phyloP scores from a whole-genome alignment of 2,329 filamentous ascomycete species.

The Colletotrichum costaricense region DNA sequence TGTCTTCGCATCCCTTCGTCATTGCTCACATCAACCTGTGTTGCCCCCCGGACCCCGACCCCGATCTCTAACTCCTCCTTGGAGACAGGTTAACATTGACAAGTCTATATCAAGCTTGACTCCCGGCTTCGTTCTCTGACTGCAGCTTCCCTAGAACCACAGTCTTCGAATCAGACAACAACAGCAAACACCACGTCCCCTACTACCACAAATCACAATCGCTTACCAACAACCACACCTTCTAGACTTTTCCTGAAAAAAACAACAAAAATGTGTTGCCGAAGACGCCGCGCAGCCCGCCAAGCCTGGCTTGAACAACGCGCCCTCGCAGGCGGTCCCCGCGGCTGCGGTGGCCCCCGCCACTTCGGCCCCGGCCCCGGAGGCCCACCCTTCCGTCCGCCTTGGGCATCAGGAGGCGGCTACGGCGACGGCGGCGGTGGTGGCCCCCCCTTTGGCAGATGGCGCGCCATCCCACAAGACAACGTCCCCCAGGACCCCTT shows the following conservation, averaged over 20 bases:
- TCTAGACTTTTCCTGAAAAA: no score
- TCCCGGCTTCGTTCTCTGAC: not conserved
- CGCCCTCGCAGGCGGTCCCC: not conserved
- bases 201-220: no score
- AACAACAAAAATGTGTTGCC: constrained; percentile 5
- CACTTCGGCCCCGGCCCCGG: not conserved
- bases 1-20: constrained; percentile 4
- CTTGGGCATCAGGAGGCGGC: not conserved
- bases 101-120: not conserved
- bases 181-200: no score
- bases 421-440: not conserved
- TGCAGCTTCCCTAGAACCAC: no score
- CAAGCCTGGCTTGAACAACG: constrained; percentile 31
- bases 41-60: not conserved
- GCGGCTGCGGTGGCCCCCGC: constrained; percentile 5
- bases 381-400: constrained; percentile 1
- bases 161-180: not conserved
- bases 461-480: constrained; percentile 4
- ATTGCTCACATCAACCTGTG: not conserved
- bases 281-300: constrained; percentile 29
- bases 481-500: not conserved
- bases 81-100: not conserved
- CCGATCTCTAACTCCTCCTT: not conserved
- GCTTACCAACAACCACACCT: no score
- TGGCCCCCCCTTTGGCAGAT: not conserved